Percentiles rank a stretch among this genome's conserved stretches.
Conservation (phyloP, 345 rosid genomes). For the Psidium friedrichsthalianum region DNA sequence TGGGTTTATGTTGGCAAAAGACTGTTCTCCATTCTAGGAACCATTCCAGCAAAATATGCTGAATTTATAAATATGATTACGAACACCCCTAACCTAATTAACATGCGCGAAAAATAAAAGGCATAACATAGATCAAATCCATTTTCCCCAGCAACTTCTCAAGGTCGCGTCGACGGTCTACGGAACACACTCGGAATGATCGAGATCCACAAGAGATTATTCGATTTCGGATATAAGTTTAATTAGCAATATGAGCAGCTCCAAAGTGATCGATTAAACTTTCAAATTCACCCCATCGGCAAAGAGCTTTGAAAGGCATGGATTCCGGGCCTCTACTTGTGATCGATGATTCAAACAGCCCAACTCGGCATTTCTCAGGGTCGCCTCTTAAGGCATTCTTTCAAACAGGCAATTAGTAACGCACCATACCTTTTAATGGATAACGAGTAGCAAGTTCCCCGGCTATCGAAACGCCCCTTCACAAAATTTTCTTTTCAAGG, state of each 20-base stretch:
- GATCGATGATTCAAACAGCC: neutral
- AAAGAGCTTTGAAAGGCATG: neutral
- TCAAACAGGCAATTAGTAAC: neutral
- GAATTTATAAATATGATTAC: too few species aligned
- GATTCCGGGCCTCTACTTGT: too few species aligned
- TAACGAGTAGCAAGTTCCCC: neutral
- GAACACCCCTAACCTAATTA: too few species aligned
- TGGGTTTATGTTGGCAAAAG: too few species aligned
- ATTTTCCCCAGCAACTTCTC: neutral
- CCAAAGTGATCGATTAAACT: neutral
- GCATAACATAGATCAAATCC: neutral
- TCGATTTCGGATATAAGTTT: neutral
- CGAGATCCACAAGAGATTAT: neutral
- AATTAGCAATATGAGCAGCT: neutral
- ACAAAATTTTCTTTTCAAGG: neutral
- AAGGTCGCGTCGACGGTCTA: rapidly evolving
- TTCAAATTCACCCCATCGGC: neutral
- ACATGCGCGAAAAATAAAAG: too few species aligned
- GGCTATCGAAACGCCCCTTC: neutral
- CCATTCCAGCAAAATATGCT: too few species aligned
- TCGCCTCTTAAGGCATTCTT: neutral
- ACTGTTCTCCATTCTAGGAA: too few species aligned
- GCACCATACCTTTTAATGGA: neutral
- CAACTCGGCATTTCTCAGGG: neutral
- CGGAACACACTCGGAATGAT: neutral